Evolutionary conservation across 2,329 filamentous ascomycete species (phyloP), one percentile per base, ranked within the genome.

Genomic region (Colletotrichum sp.): DNA sequence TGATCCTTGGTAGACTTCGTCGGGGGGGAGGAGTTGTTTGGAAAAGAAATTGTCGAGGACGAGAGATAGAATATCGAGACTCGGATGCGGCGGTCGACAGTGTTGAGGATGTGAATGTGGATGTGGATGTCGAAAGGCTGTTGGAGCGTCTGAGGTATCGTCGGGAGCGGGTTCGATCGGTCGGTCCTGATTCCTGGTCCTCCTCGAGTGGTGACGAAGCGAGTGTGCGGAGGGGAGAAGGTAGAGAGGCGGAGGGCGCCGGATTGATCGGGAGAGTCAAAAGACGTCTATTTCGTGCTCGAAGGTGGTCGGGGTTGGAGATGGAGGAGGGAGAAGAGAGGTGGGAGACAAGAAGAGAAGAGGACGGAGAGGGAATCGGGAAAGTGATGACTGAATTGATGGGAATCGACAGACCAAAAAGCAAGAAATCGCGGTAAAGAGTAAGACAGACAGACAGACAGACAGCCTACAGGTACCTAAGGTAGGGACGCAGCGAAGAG

Each of bases 371-470:
- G 39, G 69, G 21, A 60, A 68, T 59, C n/a, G 44, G 44, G 16
- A 28, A 21, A 73, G 26, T 73, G 70, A 73, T 73, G 57, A 73
- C 64, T 73, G 69, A 52, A 65, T 72, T 63, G 69, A 71, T 57
- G 69, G 69, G 59, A 76, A 69, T 73, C 70, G 73, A 69, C 64
- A 64, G 57, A 71, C 34, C 69, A 34, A 68, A 72, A 76, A 76
- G 73, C 73, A 73, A 76, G 64, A 73, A 76, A 60, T 60, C 63
- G 63, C 39, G 69, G 73, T 32, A 72, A 34, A 59, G 69, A 36
- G 59, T 21, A 16, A 18, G 30, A n/a, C 18, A 34, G 59, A 34
- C 59, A 62, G 28, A 21, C n/a, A 59, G 52, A 62, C 57, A 57
- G 30, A 44, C 39, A 44, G 39, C 9, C 39, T n/a, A 49, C 39